Conservation (phyloP, 2,329 filamentous ascomycete genomes). For the Colletotrichum liaoningense region DNA sequence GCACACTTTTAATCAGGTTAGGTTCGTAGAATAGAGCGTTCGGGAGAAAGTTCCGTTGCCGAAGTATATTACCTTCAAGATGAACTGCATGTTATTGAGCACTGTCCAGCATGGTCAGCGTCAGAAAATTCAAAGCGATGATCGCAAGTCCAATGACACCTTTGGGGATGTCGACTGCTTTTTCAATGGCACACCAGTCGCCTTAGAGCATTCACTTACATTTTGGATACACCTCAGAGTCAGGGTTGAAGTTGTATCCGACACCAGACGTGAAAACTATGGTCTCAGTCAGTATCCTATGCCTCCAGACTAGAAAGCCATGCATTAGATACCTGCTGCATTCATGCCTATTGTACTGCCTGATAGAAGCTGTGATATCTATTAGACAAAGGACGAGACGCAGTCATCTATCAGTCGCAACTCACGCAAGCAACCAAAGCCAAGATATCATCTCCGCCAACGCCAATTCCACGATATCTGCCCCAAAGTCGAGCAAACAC, state of each 20-base stretch:
- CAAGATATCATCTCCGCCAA: constrained; percentile 34
- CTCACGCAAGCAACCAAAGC: constrained; percentile 32
- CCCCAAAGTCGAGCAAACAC: constrained; percentile 30
- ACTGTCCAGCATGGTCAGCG: constrained; percentile 4
- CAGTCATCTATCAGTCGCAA: background rate
- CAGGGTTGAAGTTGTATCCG: constrained; percentile 34
- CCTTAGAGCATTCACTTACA: constrained; percentile 16
- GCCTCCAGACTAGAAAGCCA: too few relatives aligned
- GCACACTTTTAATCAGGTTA: background rate
- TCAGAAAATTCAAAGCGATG: background rate
- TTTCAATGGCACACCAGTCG: background rate
- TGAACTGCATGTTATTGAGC: constrained; percentile 34
- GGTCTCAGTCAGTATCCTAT: background rate
- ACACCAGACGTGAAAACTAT: constrained; percentile 35
- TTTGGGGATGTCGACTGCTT: background rate
- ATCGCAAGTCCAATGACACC: background rate
- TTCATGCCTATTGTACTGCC: constrained; percentile 33
- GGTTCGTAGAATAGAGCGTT: background rate
- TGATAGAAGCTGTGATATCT: constrained; percentile 23
- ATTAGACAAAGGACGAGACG: background rate
- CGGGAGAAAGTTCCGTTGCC: background rate
- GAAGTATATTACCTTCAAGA: constrained; percentile 25
- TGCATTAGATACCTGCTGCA: constrained; percentile 1
- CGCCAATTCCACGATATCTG: constrained; percentile 27
- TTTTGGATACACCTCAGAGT: constrained; percentile 31